Evolutionary conservation across 768 basidiomycete species (phyloP), one percentile per base, ranked within the genome.

Genomic region (Clitopilus hobsonii): DNA sequence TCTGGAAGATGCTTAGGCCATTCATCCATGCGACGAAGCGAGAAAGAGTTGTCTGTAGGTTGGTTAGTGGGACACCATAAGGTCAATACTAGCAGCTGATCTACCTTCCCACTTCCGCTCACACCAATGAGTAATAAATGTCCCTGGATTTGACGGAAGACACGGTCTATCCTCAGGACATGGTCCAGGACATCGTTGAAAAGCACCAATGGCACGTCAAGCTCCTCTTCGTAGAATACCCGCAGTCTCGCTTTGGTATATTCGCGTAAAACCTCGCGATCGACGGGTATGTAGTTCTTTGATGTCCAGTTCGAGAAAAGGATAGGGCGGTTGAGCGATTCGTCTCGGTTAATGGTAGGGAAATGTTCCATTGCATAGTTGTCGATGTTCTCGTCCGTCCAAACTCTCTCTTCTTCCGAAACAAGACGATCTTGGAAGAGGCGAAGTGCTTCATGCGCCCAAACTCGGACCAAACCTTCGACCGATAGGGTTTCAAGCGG

Each of bases 21-120:
- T 99, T 99, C 88, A 99, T 98, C 97, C 97, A 99, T 0, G 97
- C 97, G 24, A 99, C 97, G 68, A 99, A 99, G 48, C 97, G 88
- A 32, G 97, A 97, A 1, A 99, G 73, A 0, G 95, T 99, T 3
- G 97, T 99, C 97, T 98, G 65, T 7, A 51, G 41, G 56, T 47
- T 24, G 14, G 52, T 60, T 53, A 54, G 54, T 55, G 59, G 38
- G 55, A 56, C 20, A 47, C 1, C 20, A 54, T 49, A 0, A 29
- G 22, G 26, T 47, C 25, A 30, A 28, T 27, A 41, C 53, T n/a
- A 24, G 23, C 29, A 16, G 16, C 28, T 49, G 18, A 60, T 74
- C 70, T 61, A 96, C 97, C 86, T 99, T 99, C 61, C 97, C 97
- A 66, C 93, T 93, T 18, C 97, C 97, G 63, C 95, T 98, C 61